These are phyloP conservation scores for Paramecium sonneborni DNA, from an alignment of 73 alveolate genomes.

Conservation along the genomic window DNA sequence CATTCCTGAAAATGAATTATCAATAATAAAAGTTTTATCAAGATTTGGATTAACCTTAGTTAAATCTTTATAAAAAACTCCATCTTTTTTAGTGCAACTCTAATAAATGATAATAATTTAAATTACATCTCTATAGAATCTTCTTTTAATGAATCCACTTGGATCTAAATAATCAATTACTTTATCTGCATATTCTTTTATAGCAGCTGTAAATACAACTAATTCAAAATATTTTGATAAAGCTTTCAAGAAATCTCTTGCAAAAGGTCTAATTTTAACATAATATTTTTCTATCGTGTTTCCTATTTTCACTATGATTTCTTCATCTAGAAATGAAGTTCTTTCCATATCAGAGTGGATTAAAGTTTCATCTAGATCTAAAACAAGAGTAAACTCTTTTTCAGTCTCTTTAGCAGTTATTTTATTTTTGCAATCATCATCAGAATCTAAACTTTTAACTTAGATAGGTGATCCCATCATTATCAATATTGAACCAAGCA, in stretches of 20 bases:
- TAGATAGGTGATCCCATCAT: constrained; percentile 39
- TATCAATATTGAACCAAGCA: constrained; percentile 24
- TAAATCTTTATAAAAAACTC: constrained; percentile 38
- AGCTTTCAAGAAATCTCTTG: constrained; percentile 56
- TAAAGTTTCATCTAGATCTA: constrained; percentile 72
- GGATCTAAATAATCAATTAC: constrained; percentile 90
- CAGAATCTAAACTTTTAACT: neutral
- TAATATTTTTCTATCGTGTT: constrained; percentile 34
- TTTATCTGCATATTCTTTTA: constrained; percentile 76
- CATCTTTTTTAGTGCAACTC: constrained; percentile 55
- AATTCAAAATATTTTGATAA: constrained; percentile 63
- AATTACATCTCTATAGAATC: constrained; percentile 49
- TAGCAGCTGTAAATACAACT: constrained; percentile 76
- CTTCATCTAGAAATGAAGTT: constrained; percentile 56
- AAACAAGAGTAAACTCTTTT: constrained; percentile 62
- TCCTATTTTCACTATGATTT: constrained; percentile 53
- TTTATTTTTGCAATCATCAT: neutral
- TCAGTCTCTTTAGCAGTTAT: neutral
- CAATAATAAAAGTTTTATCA: constrained; percentile 23
- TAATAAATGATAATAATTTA: neutral
- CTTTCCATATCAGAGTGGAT: constrained; percentile 56
- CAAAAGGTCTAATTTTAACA: constrained; percentile 73
- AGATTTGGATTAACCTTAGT: constrained; percentile 3
- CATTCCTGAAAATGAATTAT: constrained; percentile 40
- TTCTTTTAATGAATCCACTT: constrained; percentile 13